Evolutionary conservation across 2,329 filamentous ascomycete species (phyloP), one percentile per base, ranked within the genome.

Genomic region (Aureobasidium sp.): DNA sequence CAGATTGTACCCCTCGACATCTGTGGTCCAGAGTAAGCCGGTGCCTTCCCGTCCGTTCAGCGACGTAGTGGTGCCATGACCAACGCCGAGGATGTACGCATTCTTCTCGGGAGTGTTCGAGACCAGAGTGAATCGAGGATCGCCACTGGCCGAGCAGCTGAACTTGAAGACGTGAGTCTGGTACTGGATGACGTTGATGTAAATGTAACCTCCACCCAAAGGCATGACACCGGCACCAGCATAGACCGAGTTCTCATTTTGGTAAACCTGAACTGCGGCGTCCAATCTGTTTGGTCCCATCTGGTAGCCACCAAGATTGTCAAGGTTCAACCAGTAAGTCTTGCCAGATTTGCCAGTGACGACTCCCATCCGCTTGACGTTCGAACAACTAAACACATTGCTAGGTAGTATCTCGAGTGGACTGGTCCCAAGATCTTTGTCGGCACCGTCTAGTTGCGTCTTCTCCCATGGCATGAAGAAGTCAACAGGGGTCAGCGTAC

Each of bases 91-190:
- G 51, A 79, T 74, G 60, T 78, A 78, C 0, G 80, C 79, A 53
- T 82, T 83, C 43, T 68, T 74, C 23, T 78, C 74, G 0, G 76
- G 74, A 3, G 75, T 79, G 58, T 79, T 75, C 4, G 78, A 78
- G 0, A 82, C 77, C 65, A 81, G 79, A 23, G 79, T 77, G 55
- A 85, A 84, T 2, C 75, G 74, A 0, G 81, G 78, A 10, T 78
- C 74, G 3, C 81, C 81, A 37, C 57, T 61, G 23, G 71, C 70
- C 62, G 75, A 71, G 67, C 80, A 83, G 2, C 78, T 77, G 67
- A 84, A 84, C 64, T 83, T 81, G 74, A 83, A 84, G 19, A 82
- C 79, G 53, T 80, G 76, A 0, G 80, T 80, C 15, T 78, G 75
- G 64, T 79, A 80, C 64, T 79, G 75, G 57, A 84, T 82, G 5